Evolutionary conservation across 2,329 filamentous ascomycete species (phyloP), one percentile per base, ranked within the genome.

Genomic region (Ceratocystis destructans): DNA sequence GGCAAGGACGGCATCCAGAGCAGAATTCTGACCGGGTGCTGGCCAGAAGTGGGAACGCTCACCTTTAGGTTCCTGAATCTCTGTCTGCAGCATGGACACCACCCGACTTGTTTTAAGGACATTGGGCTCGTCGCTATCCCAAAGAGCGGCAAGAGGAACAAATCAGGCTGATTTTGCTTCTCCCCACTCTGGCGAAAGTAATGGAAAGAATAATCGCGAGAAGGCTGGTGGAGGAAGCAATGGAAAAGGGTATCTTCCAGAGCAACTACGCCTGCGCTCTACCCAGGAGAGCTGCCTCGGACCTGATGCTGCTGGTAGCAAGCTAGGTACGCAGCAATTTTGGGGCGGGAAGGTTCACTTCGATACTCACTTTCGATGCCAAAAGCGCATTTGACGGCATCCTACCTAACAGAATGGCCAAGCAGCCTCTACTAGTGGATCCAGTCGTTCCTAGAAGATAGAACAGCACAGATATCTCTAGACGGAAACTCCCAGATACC

Each of bases 131-230:
- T 57, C n/a, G 17, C 46, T 7, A 8, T 64, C 3, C 62, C 25
- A 2, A 64, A 64, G 17, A n/a, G 67, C 1, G 67, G 69, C 15
- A 70, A 69, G 17, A 67, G 70, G 63, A 66, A 72, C 64, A 67
- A 69, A 8, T 69, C 64, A 5, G 70, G 12, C 70, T 68, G 3
- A 73, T 73, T 45, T 71, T 70, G 57, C 69, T 74, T 10, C 70
- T 73, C 3, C 71, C 69, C 5, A 71, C 61, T 46, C 69, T 74
- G 3, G 68, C 71, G n/a, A 73, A 73, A 66, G 70, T 71, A 1
- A 69, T 73, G 10, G 71, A 73, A 65, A 66, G 70, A 20, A 53
- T 74, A 2, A 66, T 73, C 10, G 70, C 69, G 59, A 67, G 68
- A 61, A 64, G 69, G 37, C 66, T 73, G 10, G 69, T 68, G 7